phyloP scores from a whole-genome alignment of 768 basidiomycete species.

The Boletus reticuloceps region DNA sequence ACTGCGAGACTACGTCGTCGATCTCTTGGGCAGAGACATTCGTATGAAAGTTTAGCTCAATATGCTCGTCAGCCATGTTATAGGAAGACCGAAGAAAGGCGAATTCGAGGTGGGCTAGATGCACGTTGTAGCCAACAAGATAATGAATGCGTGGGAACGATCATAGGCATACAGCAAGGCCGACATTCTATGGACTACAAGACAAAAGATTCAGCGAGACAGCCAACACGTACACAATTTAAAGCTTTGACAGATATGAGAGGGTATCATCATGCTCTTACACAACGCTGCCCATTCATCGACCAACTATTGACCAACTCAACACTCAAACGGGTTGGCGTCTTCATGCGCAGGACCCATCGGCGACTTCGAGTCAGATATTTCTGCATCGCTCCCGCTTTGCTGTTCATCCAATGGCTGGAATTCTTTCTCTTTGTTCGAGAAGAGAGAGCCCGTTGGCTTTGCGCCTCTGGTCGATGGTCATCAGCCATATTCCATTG shows the following conservation, averaged over 20 bases:
- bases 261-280: constrained; percentile 27
- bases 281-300: constrained; percentile 14
- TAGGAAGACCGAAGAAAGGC: neutral
- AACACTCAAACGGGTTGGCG: constrained; percentile 65
- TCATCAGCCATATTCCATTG: constrained; percentile 5
- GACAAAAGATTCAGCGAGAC: constrained; percentile 31
- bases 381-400: constrained; percentile 37
- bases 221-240: constrained; percentile 13
- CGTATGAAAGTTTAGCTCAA: constrained; percentile 5
- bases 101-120: neutral
- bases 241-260: constrained; percentile 24
- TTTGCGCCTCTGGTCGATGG: constrained; percentile 48
- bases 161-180: constrained; percentile 19
- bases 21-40: constrained; percentile 27
- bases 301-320: constrained; percentile 1
- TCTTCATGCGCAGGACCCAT: constrained; percentile 45
- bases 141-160: constrained; percentile 28
- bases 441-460: constrained; percentile 59
- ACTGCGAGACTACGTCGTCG: constrained; percentile 30
- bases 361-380: constrained; percentile 30
- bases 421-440: constrained; percentile 36
- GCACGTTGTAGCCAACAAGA: constrained; percentile 8
- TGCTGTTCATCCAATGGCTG: constrained; percentile 30
- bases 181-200: constrained; percentile 23
- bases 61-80: constrained; percentile 23